A percentile compares a stretch with the other conserved stretches of the same genome.
phyloP scores from a whole-genome alignment of 2,329 filamentous ascomycete genomes.

The Microascus cirrosus region DNA sequence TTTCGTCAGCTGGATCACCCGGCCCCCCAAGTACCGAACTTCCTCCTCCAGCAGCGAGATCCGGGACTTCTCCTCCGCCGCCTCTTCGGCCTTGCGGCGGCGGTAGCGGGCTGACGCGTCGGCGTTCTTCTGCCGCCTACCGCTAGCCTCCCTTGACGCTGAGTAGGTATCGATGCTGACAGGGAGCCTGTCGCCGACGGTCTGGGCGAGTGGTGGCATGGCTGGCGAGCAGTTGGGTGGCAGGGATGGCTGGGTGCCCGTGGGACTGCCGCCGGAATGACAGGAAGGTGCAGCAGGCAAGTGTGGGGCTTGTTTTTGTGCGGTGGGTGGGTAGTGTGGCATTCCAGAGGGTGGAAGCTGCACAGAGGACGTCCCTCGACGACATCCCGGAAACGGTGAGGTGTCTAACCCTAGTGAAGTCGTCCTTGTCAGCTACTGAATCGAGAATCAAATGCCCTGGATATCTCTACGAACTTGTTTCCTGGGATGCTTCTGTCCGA shows the following conservation, averaged over 20 bases:
- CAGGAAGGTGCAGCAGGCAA: neutral
- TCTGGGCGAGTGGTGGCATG: neutral
- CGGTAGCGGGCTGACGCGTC: slow-evolving; percentile 77
- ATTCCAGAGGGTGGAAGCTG: neutral
- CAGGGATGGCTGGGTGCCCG: neutral
- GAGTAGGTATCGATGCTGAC: slow-evolving; percentile 59
- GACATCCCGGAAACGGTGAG: neutral
- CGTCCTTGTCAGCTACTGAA: neutral
- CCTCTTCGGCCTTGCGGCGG: slow-evolving; percentile 67
- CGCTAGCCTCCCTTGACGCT: slow-evolving; percentile 70
- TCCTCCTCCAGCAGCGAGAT: slow-evolving; percentile 57
- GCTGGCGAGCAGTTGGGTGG: neutral
- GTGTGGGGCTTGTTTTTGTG: neutral
- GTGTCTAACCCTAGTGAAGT: neutral
- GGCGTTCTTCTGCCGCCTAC: slow-evolving; percentile 76
- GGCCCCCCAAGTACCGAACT: slow-evolving; percentile 23
- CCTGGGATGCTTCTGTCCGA: neutral
- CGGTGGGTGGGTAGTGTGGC: neutral
- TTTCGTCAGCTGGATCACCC: slow-evolving; percentile 2
- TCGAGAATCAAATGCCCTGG: neutral
- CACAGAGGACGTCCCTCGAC: neutral
- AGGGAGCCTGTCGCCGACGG: neutral
- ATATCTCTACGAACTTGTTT: neutral
- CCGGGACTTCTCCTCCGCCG: slow-evolving; percentile 50
- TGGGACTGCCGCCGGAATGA: neutral